phyloP scores from a whole-genome alignment of 306 rosid species.

The Cicer cuneatum region DNA sequence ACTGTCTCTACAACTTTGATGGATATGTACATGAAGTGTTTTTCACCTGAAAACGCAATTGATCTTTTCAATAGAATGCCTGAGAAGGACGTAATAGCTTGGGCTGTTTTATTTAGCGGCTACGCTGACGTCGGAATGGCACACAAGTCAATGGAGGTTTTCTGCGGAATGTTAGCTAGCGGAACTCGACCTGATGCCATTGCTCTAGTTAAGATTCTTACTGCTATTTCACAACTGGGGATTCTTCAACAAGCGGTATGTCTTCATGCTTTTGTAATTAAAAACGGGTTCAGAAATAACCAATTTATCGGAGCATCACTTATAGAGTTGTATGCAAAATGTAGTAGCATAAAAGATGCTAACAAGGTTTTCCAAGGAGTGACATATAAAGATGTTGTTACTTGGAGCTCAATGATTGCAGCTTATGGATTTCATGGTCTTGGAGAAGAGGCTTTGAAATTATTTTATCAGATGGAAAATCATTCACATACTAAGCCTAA shows the following conservation, averaged over 20 bases:
- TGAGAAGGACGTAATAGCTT: conserved; percentile 75
- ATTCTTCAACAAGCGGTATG: conserved; percentile 72
- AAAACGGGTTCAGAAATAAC: conserved; percentile 52
- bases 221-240: conserved; percentile 67
- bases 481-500: conserved; percentile 62
- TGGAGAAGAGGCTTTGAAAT: conserved; percentile 61
- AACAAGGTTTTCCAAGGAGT: conserved; percentile 61
- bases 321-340: conserved; percentile 76
- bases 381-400: conserved; percentile 66
- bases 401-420: conserved; percentile 84
- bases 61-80: conserved; percentile 67
- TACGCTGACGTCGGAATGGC: conserved; percentile 72
- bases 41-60: conserved; percentile 60
- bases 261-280: conserved; percentile 62
- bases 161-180: conserved; percentile 57
- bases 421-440: conserved; percentile 80
- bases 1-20: conserved; percentile 69
- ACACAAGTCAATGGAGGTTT: conserved; percentile 60
- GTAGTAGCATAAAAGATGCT: conserved; percentile 65
- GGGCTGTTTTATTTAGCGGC: conserved; percentile 76
- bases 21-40: conserved; percentile 81
- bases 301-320: conserved; percentile 71
- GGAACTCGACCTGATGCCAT: conserved; percentile 70
- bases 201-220: conserved; percentile 73
- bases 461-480: conserved; percentile 60